These are phyloP conservation scores for Candida sphagnicola DNA, from an alignment of 805 yeast genomes.

Conservation along the genomic window DNA sequence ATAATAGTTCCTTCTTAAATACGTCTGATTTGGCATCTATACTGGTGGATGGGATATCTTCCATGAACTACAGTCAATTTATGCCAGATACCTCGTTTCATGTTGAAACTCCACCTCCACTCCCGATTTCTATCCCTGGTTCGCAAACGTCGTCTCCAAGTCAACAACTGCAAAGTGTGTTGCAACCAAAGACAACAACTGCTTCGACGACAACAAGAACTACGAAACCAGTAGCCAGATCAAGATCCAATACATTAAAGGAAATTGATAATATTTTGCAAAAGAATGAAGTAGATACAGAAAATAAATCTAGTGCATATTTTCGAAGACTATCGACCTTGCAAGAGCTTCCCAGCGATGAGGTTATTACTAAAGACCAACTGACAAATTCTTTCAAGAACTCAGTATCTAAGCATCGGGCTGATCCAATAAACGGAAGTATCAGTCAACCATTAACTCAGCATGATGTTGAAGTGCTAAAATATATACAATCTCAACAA, in stretches of 20 bases:
- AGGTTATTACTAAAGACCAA: slow-evolving; percentile 9
- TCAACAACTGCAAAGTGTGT: slow-evolving; percentile 9
- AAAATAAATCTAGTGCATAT: slow-evolving; percentile 56
- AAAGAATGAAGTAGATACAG: slow-evolving; percentile 38
- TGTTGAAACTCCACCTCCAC: slow-evolving; percentile 9
- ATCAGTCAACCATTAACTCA: not conserved
- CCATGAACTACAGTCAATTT: slow-evolving; percentile 1
- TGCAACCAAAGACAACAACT: slow-evolving; percentile 11
- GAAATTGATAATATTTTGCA: slow-evolving; percentile 35
- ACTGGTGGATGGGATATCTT: not conserved
- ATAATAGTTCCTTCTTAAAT: slow-evolving; percentile 1
- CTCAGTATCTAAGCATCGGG: not conserved
- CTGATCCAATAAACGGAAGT: not conserved
- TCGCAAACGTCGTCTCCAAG: slow-evolving; percentile 4
- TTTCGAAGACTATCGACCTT: slow-evolving; percentile 62
- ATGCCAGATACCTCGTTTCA: not conserved
- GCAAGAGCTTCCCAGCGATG: slow-evolving; percentile 46
- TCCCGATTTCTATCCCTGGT: slow-evolving; percentile 21
- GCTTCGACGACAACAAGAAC: slow-evolving; percentile 9
- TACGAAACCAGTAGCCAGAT: slow-evolving; percentile 14
- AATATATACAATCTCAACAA: not conserved
- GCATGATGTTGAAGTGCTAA: not conserved
- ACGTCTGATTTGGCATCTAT: slow-evolving; percentile 1
- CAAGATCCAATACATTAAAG: slow-evolving; percentile 32
- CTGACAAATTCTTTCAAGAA: not conserved